A percentile compares a stretch with the other conserved stretches of the same genome.
phyloP scores from a whole-genome alignment of 176 grass and related monocot species.

The Juncus inflexus region DNA sequence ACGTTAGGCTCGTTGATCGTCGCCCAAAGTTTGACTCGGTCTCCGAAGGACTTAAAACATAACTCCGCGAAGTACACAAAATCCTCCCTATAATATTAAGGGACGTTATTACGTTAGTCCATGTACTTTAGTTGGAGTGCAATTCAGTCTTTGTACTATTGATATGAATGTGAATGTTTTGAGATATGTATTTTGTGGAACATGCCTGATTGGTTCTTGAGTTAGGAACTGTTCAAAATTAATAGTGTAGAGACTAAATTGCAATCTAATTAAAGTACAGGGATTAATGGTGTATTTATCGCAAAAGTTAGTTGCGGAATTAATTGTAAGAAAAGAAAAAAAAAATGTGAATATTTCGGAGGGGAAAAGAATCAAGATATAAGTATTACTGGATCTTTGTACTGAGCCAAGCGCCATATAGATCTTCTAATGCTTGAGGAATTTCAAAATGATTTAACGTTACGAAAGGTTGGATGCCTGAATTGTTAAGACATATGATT shows the following conservation, averaged over 20 bases:
- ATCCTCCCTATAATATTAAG: slow-evolving; percentile 39
- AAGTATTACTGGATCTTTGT: slow-evolving; percentile 34
- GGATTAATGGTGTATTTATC: too few relatives aligned
- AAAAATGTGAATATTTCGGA: background rate
- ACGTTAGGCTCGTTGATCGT: slow-evolving; percentile 82
- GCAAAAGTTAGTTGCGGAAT: too few relatives aligned
- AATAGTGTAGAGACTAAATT: too few relatives aligned
- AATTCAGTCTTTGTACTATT: too few relatives aligned
- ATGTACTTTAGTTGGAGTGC: too few relatives aligned
- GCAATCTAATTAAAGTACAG: too few relatives aligned
- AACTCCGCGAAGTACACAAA: slow-evolving; percentile 50
- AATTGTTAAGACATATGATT: background rate
- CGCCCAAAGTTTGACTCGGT: slow-evolving; percentile 53
- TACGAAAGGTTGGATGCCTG: slow-evolving; percentile 72
- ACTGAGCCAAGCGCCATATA: slow-evolving; percentile 41
- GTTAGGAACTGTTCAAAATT: too few relatives aligned
- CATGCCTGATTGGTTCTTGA: too few relatives aligned
- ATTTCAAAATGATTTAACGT: slow-evolving; percentile 60
- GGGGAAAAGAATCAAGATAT: background rate
- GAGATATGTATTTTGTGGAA: background rate
- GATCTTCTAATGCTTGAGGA: slow-evolving; percentile 45
- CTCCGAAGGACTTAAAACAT: slow-evolving; percentile 61
- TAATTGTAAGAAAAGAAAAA: background rate
- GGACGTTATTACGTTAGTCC: too few relatives aligned
- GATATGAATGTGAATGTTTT: background rate